Base-by-base conservation (phyloP, 2,329 filamentous ascomycete species). In the Apiospora marii region DNA sequence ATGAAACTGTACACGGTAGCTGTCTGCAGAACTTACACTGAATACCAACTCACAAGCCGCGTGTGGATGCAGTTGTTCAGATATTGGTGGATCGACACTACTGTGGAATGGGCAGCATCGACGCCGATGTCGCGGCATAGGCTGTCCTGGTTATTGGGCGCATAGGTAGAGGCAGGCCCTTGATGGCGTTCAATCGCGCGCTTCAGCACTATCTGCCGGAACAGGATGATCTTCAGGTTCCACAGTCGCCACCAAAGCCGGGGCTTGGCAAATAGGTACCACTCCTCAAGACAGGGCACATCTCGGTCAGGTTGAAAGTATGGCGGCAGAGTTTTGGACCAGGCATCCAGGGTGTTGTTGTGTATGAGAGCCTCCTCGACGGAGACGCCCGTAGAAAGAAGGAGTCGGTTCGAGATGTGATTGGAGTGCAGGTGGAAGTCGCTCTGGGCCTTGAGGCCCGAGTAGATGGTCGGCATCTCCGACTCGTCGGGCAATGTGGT, bases 161-260 rank as follows among this genome's bases (percentile, higher is more conserved):
- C 68, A 19, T 27, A 67, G 7, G 69, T 37, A 6, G 69, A 68
- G 3, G 44, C 44, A 22, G 61, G n/a, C 8, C 74, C 73, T 49
- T 72, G 74, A 19, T 68, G 73, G n/a, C 74, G 73, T 51, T 73
- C 74, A 27, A 80, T 75, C 6, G 78, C 79, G 10, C 76, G 75
- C 24, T 75, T 74, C 27, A 80, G 74, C 14, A 81, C 71, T 22
- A 80, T 71, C 44, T 79, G 78, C 22, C 79, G 78, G 53, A 80
- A 80, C 2, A 80, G 70, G 44, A 80, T 79, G 49, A 80, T 80
- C 68, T 78, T 79, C 14, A 81, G 53, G 67, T 81, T 81, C 78
- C 80, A 80, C 51, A 79, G 77, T 4, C 80, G 78, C 80, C 80
- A 81, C 79, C 78, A 80, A 2, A 81, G 74, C 30, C 78, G 77